Percentiles rank a stretch among this genome's conserved stretches.
Evolutionary conservation across 169 alveolate genomes (phyloP).

Genomic region (Plasmodium sp.): DNA sequence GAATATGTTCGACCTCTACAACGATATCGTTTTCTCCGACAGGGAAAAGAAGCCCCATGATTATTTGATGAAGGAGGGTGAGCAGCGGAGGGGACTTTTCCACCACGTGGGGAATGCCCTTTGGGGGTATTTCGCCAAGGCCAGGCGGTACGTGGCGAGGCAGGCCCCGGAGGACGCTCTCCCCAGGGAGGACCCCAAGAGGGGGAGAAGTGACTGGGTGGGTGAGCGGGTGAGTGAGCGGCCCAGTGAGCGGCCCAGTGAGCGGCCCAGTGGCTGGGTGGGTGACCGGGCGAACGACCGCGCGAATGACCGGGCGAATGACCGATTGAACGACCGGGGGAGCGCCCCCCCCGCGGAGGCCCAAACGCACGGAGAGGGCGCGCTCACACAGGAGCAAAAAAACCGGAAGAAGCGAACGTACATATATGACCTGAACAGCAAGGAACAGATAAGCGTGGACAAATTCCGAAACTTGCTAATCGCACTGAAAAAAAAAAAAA

Average conservation of each 20-base stretch:
- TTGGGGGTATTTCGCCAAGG: neutral
- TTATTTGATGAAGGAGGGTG: slow-evolving; percentile 68
- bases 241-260: neutral
- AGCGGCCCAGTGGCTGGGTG: neutral
- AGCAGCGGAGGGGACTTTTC: slow-evolving; percentile 4
- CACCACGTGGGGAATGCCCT: neutral
- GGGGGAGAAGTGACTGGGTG: neutral
- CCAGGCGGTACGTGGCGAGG: neutral
- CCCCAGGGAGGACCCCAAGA: neutral
- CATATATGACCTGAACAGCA: slow-evolving; percentile 52
- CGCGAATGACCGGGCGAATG: neutral
- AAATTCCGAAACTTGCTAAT: slow-evolving; percentile 54
- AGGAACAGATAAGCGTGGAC: slow-evolving; percentile 31
- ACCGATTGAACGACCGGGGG: neutral
- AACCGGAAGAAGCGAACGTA: neutral
- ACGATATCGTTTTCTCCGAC: slow-evolving; percentile 56
- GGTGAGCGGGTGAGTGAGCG: neutral
- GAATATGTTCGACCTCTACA: slow-evolving; percentile 68
- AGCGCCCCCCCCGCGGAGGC: neutral
- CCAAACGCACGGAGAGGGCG: neutral
- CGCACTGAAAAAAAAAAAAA: slow-evolving; percentile 60
- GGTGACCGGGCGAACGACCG: neutral
- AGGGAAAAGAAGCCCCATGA: slow-evolving; percentile 73
- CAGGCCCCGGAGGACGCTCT: neutral
- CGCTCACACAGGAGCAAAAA: neutral